phyloP scores from a whole-genome alignment of 805 yeast species.

The Blastobotrys attinorum region DNA sequence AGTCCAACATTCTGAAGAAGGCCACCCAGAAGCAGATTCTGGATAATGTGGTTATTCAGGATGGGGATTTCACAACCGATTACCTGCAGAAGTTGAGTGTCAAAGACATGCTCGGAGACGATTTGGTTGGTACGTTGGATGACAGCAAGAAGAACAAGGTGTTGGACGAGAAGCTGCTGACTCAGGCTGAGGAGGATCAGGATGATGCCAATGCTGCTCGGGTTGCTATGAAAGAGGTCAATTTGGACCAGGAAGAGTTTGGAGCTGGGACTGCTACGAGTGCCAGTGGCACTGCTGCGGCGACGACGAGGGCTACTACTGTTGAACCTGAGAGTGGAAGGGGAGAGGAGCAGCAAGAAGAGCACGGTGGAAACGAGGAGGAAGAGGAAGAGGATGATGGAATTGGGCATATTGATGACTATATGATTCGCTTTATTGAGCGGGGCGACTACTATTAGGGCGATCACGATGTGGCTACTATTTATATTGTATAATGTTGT shows the following conservation, averaged over 20 bases:
- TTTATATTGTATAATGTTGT: no score
- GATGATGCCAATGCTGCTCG: constrained; percentile 72
- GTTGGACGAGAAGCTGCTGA: constrained; percentile 51
- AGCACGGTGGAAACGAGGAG: constrained; percentile 6
- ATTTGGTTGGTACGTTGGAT: constrained; percentile 23
- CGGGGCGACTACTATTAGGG: constrained; percentile 54
- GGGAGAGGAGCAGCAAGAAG: constrained; percentile 6
- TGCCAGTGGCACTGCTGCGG: not conserved
- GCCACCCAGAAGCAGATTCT: constrained; percentile 92
- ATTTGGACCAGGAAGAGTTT: constrained; percentile 81
- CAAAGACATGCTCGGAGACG: constrained; percentile 70
- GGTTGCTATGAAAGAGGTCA: constrained; percentile 78
- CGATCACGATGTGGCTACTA: no score
- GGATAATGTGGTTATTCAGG: constrained; percentile 93
- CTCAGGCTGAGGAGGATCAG: constrained; percentile 84
- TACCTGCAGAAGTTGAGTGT: constrained; percentile 85
- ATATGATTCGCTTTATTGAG: constrained; percentile 87
- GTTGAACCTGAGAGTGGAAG: constrained; percentile 6
- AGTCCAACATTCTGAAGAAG: constrained; percentile 84
- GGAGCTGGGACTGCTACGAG: constrained; percentile 2
- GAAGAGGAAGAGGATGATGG: constrained; percentile 49
- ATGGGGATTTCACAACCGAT: constrained; percentile 97
- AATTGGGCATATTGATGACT: constrained; percentile 81
- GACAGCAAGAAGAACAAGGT: constrained; percentile 4
- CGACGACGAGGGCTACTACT: not conserved